A percentile compares a stretch with the other conserved stretches of the same genome.
Conservation (phyloP, 352 stramenopile species). For the Globisporangium cystogenes region DNA sequence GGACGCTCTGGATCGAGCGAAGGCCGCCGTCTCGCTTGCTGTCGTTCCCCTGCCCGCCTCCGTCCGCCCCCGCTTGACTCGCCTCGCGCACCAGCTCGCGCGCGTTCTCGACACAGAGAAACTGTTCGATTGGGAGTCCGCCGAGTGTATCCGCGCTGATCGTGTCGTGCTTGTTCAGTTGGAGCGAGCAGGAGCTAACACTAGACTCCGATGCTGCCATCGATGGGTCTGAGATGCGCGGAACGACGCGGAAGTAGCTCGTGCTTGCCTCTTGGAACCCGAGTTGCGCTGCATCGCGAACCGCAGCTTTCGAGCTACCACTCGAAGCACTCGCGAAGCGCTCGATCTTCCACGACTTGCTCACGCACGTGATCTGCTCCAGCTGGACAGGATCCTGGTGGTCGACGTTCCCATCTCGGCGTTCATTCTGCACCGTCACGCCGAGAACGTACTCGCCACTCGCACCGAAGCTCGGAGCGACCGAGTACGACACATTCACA, state of each 20-base stretch:
- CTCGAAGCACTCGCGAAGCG: slow-evolving; percentile 19
- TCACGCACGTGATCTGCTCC: slow-evolving; percentile 56
- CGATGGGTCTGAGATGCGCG: slow-evolving; percentile 5
- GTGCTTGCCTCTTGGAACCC: slow-evolving; percentile 74
- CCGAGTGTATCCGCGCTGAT: slow-evolving; percentile 10
- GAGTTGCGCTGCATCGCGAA: slow-evolving; percentile 33
- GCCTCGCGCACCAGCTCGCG: slow-evolving; percentile 31
- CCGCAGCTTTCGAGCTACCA: background rate
- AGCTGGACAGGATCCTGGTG: slow-evolving; percentile 33
- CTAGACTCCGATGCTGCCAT: background rate
- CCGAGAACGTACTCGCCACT: slow-evolving; percentile 72
- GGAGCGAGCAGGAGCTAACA: slow-evolving; percentile 15
- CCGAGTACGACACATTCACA: slow-evolving; percentile 52
- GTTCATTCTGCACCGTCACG: slow-evolving; percentile 58
- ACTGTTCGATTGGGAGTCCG: slow-evolving; percentile 53
- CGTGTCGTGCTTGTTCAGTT: slow-evolving; percentile 11
- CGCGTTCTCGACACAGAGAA: slow-evolving; percentile 74
- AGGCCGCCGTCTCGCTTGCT: slow-evolving; percentile 49
- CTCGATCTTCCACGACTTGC: slow-evolving; percentile 54
- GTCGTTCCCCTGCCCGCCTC: slow-evolving; percentile 18
- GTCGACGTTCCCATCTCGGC: slow-evolving; percentile 17
- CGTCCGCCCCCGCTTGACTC: slow-evolving; percentile 10
- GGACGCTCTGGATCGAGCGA: slow-evolving; percentile 82
- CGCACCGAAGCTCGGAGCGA: slow-evolving; percentile 61
- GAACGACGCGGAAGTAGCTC: slow-evolving; percentile 68